Base-by-base conservation (phyloP, 805 yeast species). In the Debaryomyces maramus region DNA sequence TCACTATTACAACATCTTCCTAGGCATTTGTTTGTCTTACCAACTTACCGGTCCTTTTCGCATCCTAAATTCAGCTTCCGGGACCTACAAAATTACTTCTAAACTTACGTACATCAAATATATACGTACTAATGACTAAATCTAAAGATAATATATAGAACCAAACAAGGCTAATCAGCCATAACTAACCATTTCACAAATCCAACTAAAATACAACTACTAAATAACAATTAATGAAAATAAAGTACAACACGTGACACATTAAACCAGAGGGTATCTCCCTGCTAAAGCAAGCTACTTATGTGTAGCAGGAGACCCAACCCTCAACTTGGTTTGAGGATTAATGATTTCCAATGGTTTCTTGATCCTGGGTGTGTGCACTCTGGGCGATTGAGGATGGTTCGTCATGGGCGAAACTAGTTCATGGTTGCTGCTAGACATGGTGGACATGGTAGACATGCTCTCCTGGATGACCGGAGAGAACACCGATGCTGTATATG, bases 401-500 rank as follows among this genome's bases (percentile, higher is more conserved):
- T 36, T 36, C 19, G 24, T 23, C 19, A 41, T 34, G 8, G 46
- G 46, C n/a, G 46, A 36, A 16, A 20, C 26, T 17, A 24, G 34
- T 48, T 60, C 24, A 44, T 56, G 34, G 45, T 45, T 16, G 60
- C 39, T 8, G 59, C 63, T 41, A 8, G 28, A 15, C n/a, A n/a
- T n/a, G n/a, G n/a, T n/a, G n/a, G n/a, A n/a, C n/a, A n/a, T n/a
- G 73, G 74, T 11, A 71, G 66, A 7, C 59, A 59, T 19, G 53
- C 13, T 22, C 16, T n/a, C 32, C 23, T 29, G 41, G 11, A 26
- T 31, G 27, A 19, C 58, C 32, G 88, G 87, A 23, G 80, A 76
- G 52, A 81, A 81, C 17, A 80, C 73, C 32, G 77, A 63, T 1
- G 86, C 80, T 3, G 85, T 80, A 55, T 81, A 81, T 4, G 88